Evolutionary conservation across 2,329 filamentous ascomycete species (phyloP), one percentile per base, ranked within the genome.

Genomic region (Laburnicola sp.): DNA sequence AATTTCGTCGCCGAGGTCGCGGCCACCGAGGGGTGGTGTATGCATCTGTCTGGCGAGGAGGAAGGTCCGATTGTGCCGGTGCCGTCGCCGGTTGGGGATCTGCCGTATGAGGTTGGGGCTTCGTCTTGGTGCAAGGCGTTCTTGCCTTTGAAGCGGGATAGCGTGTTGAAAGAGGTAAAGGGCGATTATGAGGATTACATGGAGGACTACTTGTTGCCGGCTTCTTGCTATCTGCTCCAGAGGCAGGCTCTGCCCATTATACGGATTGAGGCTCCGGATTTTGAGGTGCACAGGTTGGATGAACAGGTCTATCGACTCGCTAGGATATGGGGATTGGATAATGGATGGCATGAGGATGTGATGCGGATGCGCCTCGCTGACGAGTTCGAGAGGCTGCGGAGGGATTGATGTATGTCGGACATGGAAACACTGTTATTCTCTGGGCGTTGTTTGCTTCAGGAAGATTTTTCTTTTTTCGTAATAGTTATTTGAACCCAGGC

Each of bases 81-180:
- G n/a, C 27, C 8, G n/a, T 1, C 45, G n/a, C 37, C 45, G 26
- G 5, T 35, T 16, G 10, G 4, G 2, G n/a, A 25, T 1, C 8
- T 39, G 30, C 53, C 53, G 5, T 22, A 56, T 4, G 55, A 58
- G 21, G 38, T 53, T 7, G 60, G 61, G 6, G 50, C 54, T 6
- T 37, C 43, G 25, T 56, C 53, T 3, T 21, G 16, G 2, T 38
- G 58, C 8, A 28, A 44, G 26, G 3, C 21, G 2, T 10, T 56
- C 8, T 11, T 64, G 32, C 60, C 59, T 21, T 59, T 50, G 5
- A 52, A 45, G 31, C 10, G 8, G 2, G 60, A 65, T 21, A 26
- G 11, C 10, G 30, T 52, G 5, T n/a, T 64, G 3, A 32, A 46
- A 6, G 22, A 22, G 8, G 53, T 31, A 4, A 39, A 23, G 27